These are phyloP conservation scores for Kodamaea anthophila DNA, from an alignment of 1,139 yeast genomes.

Conservation along the genomic window DNA sequence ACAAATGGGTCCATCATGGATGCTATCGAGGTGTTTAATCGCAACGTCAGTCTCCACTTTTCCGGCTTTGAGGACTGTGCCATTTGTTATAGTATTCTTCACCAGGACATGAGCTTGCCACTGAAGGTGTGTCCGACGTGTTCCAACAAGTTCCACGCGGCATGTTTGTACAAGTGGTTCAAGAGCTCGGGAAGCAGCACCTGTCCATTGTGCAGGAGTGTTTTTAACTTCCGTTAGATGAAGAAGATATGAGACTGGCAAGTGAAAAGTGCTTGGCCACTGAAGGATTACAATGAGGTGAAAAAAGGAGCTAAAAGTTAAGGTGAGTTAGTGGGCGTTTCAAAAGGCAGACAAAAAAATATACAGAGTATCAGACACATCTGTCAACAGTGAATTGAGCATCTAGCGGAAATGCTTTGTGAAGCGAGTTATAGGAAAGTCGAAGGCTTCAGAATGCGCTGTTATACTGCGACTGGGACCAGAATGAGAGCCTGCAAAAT, in stretches of 20 bases:
- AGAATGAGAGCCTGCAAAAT: too few species aligned
- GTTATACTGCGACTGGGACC: too few species aligned
- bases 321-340: too few species aligned
- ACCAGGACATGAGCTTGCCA: conserved; percentile 88
- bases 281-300: too few species aligned
- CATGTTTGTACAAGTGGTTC: conserved; percentile 95
- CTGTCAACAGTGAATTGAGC: too few species aligned
- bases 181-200: conserved; percentile 87
- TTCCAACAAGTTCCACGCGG: conserved; percentile 92
- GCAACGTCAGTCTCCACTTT: conserved; percentile 76
- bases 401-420: too few species aligned
- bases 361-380: too few species aligned
- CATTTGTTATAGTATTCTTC: conserved; percentile 85
- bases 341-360: too few species aligned
- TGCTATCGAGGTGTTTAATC: conserved; percentile 74
- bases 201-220: conserved; percentile 89
- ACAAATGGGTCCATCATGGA: conserved; percentile 77
- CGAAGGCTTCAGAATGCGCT: too few species aligned
- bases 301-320: too few species aligned
- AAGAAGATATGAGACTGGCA: background rate
- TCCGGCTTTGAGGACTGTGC: conserved; percentile 96
- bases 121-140: conserved; percentile 85
- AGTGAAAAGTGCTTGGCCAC: conserved; percentile 4
- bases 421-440: too few species aligned
- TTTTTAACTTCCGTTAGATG: conserved; percentile 45